Percentiles rank a stretch among this genome's conserved stretches.
Conservation (phyloP, 192 early-diverging fungal genomes). For the Kickxella alabastrina region DNA sequence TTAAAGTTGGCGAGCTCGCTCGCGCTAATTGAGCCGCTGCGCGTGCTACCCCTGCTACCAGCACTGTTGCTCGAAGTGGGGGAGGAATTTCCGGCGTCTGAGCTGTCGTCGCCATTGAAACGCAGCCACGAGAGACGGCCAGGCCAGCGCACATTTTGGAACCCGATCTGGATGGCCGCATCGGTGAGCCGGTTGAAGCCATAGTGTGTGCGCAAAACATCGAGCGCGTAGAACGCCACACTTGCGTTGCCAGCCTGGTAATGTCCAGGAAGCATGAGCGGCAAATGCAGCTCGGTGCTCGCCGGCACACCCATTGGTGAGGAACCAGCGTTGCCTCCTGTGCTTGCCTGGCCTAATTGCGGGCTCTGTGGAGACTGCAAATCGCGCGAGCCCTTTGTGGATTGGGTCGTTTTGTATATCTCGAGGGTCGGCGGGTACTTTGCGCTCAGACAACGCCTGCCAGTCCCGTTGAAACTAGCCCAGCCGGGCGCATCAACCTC, state of each 20-base stretch:
- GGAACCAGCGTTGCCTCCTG: not conserved
- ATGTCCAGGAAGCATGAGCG: slow-evolving; percentile 60
- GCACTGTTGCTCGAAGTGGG: not conserved
- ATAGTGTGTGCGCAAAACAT: slow-evolving; percentile 47
- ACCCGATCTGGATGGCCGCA: slow-evolving; percentile 57
- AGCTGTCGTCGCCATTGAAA: slow-evolving; percentile 1
- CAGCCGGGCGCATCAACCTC: slow-evolving; percentile 12
- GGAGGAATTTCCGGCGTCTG: no score
- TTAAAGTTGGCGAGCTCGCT: slow-evolving; percentile 5
- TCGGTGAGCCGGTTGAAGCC: slow-evolving; percentile 48
- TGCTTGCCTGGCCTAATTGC: no score
- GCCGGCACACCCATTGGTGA: not conserved
- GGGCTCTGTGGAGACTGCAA: slow-evolving; percentile 3
- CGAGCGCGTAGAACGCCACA: slow-evolving; percentile 64
- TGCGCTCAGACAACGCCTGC: slow-evolving; percentile 32
- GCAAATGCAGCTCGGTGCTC: slow-evolving; percentile 49
- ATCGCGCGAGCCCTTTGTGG: not conserved
- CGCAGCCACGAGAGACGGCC: slow-evolving; percentile 76
- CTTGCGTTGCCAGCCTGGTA: slow-evolving; percentile 80
- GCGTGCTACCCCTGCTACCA: slow-evolving; percentile 4
- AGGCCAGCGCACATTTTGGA: slow-evolving; percentile 70
- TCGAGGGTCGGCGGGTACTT: slow-evolving; percentile 42
- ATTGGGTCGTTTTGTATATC: slow-evolving; percentile 7
- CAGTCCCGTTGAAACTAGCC: slow-evolving; percentile 39
- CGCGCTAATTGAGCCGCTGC: slow-evolving; percentile 6